These are phyloP conservation scores for Stemphylium lycopersici DNA, from an alignment of 2,329 filamentous ascomycete species.

Conservation along the genomic window DNA sequence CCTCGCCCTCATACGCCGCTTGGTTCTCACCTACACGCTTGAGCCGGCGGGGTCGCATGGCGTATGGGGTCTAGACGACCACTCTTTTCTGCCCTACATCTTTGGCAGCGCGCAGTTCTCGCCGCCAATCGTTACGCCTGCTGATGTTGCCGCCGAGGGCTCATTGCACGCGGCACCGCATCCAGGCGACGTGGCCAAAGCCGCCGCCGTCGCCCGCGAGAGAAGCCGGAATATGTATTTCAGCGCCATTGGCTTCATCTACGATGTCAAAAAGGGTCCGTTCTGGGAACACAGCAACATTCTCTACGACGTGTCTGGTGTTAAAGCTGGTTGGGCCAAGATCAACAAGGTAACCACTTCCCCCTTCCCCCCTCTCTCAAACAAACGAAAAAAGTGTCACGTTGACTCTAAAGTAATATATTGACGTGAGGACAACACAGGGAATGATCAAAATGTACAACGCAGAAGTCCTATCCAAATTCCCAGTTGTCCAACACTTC, in stretches of 20 bases:
- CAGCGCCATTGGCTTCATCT: slow-evolving; percentile 92
- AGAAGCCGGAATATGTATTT: slow-evolving; percentile 75
- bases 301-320: slow-evolving; percentile 90
- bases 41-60: slow-evolving; percentile 96
- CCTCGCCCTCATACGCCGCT: slow-evolving; percentile 75
- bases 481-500: slow-evolving; percentile 97
- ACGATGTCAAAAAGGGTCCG: slow-evolving; percentile 93
- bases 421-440: slow-evolving; percentile 47
- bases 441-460: slow-evolving; percentile 99
- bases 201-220: slow-evolving; percentile 49
- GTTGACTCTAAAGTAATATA: too few relatives aligned
- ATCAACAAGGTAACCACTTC: slow-evolving; percentile 82
- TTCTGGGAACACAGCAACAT: slow-evolving; percentile 96
- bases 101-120: slow-evolving; percentile 91
- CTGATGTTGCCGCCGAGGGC: slow-evolving; percentile 74
- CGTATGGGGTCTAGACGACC: slow-evolving; percentile 98
- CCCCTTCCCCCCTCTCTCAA: too few relatives aligned
- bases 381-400: too few relatives aligned
- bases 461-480: slow-evolving; percentile 93
- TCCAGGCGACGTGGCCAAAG: slow-evolving; percentile 67
- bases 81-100: slow-evolving; percentile 92
- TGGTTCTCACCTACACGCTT: slow-evolving; percentile 90
- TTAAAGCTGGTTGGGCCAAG: slow-evolving; percentile 91
- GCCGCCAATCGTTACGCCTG: slow-evolving; percentile 66
- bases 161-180: slow-evolving; percentile 72